Base-by-base conservation (phyloP, 257 asterid species). In the Coffea canephora region DNA sequence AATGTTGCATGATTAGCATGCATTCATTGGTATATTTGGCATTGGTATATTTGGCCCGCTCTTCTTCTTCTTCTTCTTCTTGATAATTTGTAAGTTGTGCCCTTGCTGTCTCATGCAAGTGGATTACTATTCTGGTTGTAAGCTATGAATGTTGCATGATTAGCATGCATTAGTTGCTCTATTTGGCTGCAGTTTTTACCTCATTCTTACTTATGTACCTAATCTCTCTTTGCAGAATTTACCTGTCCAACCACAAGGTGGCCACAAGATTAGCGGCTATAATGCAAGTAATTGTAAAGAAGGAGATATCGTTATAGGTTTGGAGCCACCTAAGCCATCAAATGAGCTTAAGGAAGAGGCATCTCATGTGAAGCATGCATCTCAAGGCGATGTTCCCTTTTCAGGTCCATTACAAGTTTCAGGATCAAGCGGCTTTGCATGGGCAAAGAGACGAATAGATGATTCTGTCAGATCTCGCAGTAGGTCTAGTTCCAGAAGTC, bases 371-470 rank as follows among this genome's bases (percentile, higher is more conserved):
- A 94, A 90, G 87, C 88, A 91, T 78, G 89, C 97, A 16, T 94
- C 98, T 65, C 97, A 94, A 86, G 99, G 97, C 0, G 98, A 94
- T 18, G 93, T 92, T 52, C 89, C 88, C 36, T 91, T 79, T 83
- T 84, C 92, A 0, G 98, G 98, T 19, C 97, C 97, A 68, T 80
- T 94, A 77, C 98, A 94, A 80, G 95, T 92, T 46, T 86, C 97
- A 12, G 98, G 95, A 74, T 94, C 98, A 18, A 96, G 97, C 74
- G 98, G 97, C 48, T 96, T 96, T 78, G 97, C 99, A 12, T 94
- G 98, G 99, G 99, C 97, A 1, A 92, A 84, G 85, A 87, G 93
- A 78, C 86, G 91, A 77, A 77, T 79, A 78, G 89, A 86, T 11
- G 97, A 91, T 67, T 90, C 97, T 15, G 77, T 89, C 54, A 89